Base-by-base conservation (phyloP, 495 filamentous ascomycete species). In the Rhypophila decipiens region DNA sequence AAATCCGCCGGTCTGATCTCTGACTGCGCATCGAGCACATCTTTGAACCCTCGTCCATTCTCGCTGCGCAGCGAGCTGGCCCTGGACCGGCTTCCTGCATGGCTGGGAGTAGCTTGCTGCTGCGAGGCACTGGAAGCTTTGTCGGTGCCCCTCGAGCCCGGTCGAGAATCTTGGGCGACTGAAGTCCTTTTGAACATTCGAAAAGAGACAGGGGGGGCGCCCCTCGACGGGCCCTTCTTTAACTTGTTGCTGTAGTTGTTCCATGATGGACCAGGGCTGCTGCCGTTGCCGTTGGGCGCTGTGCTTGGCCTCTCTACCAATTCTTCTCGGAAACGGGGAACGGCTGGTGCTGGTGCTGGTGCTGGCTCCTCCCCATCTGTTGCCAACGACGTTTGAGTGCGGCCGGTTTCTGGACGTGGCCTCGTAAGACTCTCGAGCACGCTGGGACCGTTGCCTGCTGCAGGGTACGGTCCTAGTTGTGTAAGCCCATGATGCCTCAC, bases 1-100 rank as follows among this genome's bases (percentile, higher is more conserved):
- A 73, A 76, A 42, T 74, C 63, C 5, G 52, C 51, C 4, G 72
- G 68, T 18, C 59, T 67, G 39, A 77, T 68, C 35, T 65, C 71
- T 1, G 73, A 71, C 44, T 75, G 70, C 12, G 75, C 74, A 44
- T 77, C 76, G 7, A 78, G 55, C 2, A 78, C 51, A 47, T 79
- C 76, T 42, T 77, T 69, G 54, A 56, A 72, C 22, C 56, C 49
- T 33, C 24, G 56, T 7, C 15, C 42, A 15, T 12, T 27, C 17
- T 59, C 53, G 38, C 58, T 57, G 10, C 46, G 52, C 12, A 54
- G 27, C 1, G 63, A 61, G 24, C 41, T 55, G 43, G 46, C 49
- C 1, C 57, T 45, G 1, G 51, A 54, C 13, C 53, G 60, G 19
- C 29, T n/a, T n/a, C n/a, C 18, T 18, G 23, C 23, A 19, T 45